Conservation (phyloP, 352 stramenopile genomes). For the Pythium phragmitis region DNA sequence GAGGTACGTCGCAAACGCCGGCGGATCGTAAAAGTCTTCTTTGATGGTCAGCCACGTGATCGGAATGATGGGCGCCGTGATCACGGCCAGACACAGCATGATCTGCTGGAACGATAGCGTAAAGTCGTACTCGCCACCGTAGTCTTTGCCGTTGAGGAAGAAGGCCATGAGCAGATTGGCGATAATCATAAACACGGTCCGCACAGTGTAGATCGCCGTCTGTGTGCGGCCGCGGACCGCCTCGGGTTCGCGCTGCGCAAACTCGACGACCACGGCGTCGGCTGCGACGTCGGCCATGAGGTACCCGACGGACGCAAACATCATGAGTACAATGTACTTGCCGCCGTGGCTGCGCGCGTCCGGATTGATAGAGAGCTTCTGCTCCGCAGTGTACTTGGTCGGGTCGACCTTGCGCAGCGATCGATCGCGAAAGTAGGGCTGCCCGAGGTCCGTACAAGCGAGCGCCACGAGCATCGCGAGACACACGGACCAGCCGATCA, state of each 20-base stretch:
- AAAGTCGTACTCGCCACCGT: conserved; percentile 38
- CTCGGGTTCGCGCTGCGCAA: conserved; percentile 35
- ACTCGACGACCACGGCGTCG: conserved; percentile 45
- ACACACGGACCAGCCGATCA: conserved; percentile 31
- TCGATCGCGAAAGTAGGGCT: conserved; percentile 29
- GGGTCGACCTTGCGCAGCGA: conserved; percentile 6
- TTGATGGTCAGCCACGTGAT: conserved; percentile 33
- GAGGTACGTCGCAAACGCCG: conserved; percentile 27
- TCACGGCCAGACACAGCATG: conserved; percentile 27
- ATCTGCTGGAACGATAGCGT: conserved; percentile 33
- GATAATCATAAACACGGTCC: conserved; percentile 31
- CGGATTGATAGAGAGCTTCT: conserved; percentile 20
- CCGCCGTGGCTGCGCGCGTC: conserved; percentile 23
- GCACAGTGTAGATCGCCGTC: conserved; percentile 32
- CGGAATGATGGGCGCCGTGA: conserved; percentile 27
- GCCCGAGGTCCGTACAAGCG: conserved; percentile 19
- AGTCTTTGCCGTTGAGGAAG: conserved; percentile 37
- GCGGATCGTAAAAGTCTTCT: conserved; percentile 23
- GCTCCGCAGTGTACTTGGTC: conserved; percentile 1
- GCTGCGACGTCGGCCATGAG: conserved; percentile 57
- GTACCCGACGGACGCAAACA: conserved; percentile 53
- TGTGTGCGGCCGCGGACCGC: conserved; percentile 29
- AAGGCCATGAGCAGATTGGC: conserved; percentile 34
- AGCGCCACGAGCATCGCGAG: conserved; percentile 26
- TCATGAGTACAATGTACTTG: conserved; percentile 48